These are phyloP conservation scores for Cyclocybe aegerita DNA, from an alignment of 768 basidiomycete genomes.

Conservation along the genomic window DNA sequence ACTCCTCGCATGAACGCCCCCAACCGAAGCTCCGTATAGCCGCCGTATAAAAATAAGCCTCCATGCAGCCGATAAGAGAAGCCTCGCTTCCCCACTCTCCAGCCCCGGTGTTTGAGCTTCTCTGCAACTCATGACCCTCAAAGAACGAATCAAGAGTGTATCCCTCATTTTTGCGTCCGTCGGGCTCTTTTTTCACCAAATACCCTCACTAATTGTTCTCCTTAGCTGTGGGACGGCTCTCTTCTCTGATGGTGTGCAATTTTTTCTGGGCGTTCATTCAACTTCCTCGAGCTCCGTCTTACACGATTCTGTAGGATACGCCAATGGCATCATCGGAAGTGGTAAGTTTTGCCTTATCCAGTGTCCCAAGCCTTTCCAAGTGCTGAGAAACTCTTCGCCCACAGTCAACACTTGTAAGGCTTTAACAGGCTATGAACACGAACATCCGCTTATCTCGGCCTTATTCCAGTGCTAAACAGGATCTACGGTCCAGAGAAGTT, in stretches of 20 bases:
- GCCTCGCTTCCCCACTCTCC: conserved; percentile 8
- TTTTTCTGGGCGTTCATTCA: not conserved
- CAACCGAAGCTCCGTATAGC: not conserved
- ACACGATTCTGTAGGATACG: conserved; percentile 53
- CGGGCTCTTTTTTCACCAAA: not conserved
- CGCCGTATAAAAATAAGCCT: conserved; percentile 2
- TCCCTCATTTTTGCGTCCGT: conserved; percentile 86
- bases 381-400: not conserved
- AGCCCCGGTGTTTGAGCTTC: conserved; percentile 6
- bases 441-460: not conserved
- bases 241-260: conserved; percentile 72
- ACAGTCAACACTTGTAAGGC: conserved; percentile 67
- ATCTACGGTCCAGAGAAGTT: conserved; percentile 65
- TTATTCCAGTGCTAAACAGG: conserved; percentile 57
- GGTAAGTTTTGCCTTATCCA: conserved; percentile 44
- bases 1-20: not conserved
- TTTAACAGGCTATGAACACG: not conserved
- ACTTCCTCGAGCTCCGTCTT: conserved; percentile 4
- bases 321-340: conserved; percentile 75
- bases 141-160: conserved; percentile 49
- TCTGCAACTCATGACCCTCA: conserved; percentile 20
- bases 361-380: conserved; percentile 2
- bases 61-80: conserved; percentile 1
- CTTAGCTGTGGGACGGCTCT: conserved; percentile 81
- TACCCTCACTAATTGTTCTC: not conserved